Evolutionary conservation across 2,329 filamentous ascomycete species (phyloP).

Genomic region (Aciculosporium take): DNA sequence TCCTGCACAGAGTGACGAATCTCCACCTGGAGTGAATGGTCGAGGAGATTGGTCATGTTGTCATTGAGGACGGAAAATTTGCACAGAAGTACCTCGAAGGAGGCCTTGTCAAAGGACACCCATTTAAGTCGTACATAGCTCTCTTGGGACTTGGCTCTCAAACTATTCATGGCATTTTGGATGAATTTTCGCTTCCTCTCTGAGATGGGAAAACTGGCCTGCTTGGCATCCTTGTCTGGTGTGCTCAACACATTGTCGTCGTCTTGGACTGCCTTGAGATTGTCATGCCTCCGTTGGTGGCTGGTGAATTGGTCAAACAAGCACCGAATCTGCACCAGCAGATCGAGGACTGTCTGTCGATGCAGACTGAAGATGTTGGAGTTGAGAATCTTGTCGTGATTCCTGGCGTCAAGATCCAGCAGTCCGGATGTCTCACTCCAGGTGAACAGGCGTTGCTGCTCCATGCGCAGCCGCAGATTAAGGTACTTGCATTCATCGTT

Average conservation of each 20-base stretch:
- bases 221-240: constrained; percentile 29
- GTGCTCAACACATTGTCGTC: constrained; percentile 20
- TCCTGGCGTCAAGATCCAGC: constrained; percentile 27
- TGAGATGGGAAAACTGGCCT: constrained; percentile 30
- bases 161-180: constrained; percentile 26
- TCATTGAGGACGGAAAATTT: constrained; percentile 32
- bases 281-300: constrained; percentile 25
- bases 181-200: constrained; percentile 27
- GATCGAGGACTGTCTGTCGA: constrained; percentile 33
- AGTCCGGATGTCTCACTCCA: constrained; percentile 36
- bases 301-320: constrained; percentile 32
- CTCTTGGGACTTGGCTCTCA: constrained; percentile 23
- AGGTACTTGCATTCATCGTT: constrained; percentile 34
- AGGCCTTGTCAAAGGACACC: constrained; percentile 31
- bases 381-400: constrained; percentile 26
- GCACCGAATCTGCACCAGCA: constrained; percentile 32
- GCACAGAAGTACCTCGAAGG: constrained; percentile 29
- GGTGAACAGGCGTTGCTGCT: constrained; percentile 34
- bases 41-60: constrained; percentile 32
- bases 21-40: constrained; percentile 31
- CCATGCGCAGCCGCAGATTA: constrained; percentile 33
- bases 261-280: constrained; percentile 21
- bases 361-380: constrained; percentile 35
- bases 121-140: constrained; percentile 24
- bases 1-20: constrained; percentile 33